Conservation (phyloP, 768 basidiomycete species). For the Lentinus tigrinus region DNA sequence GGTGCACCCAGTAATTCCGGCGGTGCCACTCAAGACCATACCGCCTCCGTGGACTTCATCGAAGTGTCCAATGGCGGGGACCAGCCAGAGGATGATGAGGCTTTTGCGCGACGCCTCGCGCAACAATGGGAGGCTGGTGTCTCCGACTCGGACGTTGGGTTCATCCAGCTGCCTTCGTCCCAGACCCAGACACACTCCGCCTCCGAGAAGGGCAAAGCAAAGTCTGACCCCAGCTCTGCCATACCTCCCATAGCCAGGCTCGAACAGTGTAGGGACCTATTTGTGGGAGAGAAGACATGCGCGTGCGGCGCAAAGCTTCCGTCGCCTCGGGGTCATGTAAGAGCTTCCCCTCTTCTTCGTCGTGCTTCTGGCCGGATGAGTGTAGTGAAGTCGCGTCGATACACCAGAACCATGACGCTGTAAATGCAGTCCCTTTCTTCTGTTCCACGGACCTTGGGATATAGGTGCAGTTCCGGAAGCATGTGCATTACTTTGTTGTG, state of each 20-base stretch:
- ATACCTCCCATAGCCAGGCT: slow-evolving; percentile 32
- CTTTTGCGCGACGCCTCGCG: slow-evolving; percentile 39
- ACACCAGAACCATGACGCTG: too few relatives aligned
- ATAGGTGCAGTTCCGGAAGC: too few relatives aligned
- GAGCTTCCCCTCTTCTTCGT: slow-evolving; percentile 17
- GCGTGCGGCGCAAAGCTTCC: slow-evolving; percentile 35
- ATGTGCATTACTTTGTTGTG: background rate
- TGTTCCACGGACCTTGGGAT: too few relatives aligned
- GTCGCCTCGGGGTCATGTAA: slow-evolving; percentile 44
- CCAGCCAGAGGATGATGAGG: slow-evolving; percentile 35
- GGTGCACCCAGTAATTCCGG: slow-evolving; percentile 1
- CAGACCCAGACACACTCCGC: slow-evolving; percentile 6
- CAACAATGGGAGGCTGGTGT: slow-evolving; percentile 36
- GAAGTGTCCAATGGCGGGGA: slow-evolving; percentile 6
- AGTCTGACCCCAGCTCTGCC: background rate
- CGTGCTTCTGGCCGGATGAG: too few relatives aligned
- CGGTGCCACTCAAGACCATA: background rate
- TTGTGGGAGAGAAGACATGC: slow-evolving; percentile 37
- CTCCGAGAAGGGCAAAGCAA: slow-evolving; percentile 6
- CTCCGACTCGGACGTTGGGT: background rate
- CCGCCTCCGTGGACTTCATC: slow-evolving; percentile 1
- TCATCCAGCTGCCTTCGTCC: slow-evolving; percentile 7
- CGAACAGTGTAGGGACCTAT: slow-evolving; percentile 34
- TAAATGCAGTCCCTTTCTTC: too few relatives aligned
- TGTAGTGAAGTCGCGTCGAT: too few relatives aligned